phyloP scores from a whole-genome alignment of 768 basidiomycete species.

The Kwoniella europaea region DNA sequence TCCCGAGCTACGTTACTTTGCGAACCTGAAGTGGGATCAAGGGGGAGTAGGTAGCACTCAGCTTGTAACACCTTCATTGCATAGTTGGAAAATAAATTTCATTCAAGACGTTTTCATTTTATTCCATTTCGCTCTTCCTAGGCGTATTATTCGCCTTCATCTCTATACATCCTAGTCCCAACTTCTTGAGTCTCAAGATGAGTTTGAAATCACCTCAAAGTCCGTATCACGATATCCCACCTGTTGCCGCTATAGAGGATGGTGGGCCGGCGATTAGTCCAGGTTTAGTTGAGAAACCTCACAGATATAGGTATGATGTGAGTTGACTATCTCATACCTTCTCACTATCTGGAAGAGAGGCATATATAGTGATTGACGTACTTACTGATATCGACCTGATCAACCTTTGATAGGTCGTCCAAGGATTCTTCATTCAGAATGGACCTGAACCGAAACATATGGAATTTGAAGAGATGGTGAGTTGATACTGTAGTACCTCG shows the following conservation, averaged over 20 bases:
- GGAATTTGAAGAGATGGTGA: conserved; percentile 41
- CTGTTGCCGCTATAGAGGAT: conserved; percentile 37
- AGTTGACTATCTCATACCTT: conserved; percentile 11
- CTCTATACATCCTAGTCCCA: background rate
- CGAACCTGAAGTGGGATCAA: too few species aligned
- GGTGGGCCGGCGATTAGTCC: conserved; percentile 38
- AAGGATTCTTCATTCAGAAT: conserved; percentile 45
- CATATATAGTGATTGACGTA: too few species aligned
- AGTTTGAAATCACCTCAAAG: background rate
- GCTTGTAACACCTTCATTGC: too few species aligned
- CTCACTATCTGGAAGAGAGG: too few species aligned
- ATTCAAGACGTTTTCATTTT: conserved; percentile 7
- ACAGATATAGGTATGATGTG: conserved; percentile 45
- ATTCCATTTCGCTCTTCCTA: background rate
- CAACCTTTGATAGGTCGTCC: conserved; percentile 29
- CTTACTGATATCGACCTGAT: too few species aligned
- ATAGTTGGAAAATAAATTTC: too few species aligned
- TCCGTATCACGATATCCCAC: conserved; percentile 32
- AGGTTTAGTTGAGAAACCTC: conserved; percentile 29
- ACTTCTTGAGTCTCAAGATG: background rate
- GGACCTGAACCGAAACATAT: conserved; percentile 36
- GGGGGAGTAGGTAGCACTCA: too few species aligned
- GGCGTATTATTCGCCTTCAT: conserved; percentile 4
- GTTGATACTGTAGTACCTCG: conserved; percentile 2
- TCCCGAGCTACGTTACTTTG: background rate